These are phyloP conservation scores for Cenchrus americanus DNA, from an alignment of 176 grass and related monocot species.

Conservation along the genomic window DNA sequence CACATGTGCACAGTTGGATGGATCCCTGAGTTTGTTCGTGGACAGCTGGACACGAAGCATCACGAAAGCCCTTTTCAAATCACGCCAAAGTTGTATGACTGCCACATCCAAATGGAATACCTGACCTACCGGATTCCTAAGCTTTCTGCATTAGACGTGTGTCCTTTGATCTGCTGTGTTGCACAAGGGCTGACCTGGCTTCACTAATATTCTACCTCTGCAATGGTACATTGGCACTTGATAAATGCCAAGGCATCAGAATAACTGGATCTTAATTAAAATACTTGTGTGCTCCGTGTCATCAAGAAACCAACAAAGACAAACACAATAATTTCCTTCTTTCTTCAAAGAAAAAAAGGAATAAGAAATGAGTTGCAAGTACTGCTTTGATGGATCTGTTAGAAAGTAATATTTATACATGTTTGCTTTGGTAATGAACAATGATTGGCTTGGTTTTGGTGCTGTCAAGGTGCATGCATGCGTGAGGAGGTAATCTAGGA, in stretches of 20 bases:
- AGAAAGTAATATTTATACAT: background rate
- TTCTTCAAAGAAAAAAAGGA: background rate
- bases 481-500: constrained; percentile 9
- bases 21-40: background rate
- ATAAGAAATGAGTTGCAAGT: background rate
- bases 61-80: background rate
- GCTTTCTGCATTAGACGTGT: constrained; percentile 42
- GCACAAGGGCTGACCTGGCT: background rate
- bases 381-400: background rate
- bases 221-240: background rate
- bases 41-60: constrained; percentile 25
- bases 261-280: background rate
- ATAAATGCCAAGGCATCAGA: constrained; percentile 5
- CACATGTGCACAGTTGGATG: background rate
- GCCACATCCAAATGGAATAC: constrained; percentile 2
- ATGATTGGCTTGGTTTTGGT: constrained; percentile 39
- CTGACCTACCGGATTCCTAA: constrained; percentile 51
- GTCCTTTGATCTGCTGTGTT: constrained; percentile 33
- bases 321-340: background rate
- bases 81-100: background rate
- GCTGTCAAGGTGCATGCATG: background rate
- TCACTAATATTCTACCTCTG: constrained; percentile 14
- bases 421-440: background rate
- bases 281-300: constrained; percentile 12
- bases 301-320: background rate